Conservation (phyloP, 2,329 filamentous ascomycete genomes). For the Macrophomina phaseolina region DNA sequence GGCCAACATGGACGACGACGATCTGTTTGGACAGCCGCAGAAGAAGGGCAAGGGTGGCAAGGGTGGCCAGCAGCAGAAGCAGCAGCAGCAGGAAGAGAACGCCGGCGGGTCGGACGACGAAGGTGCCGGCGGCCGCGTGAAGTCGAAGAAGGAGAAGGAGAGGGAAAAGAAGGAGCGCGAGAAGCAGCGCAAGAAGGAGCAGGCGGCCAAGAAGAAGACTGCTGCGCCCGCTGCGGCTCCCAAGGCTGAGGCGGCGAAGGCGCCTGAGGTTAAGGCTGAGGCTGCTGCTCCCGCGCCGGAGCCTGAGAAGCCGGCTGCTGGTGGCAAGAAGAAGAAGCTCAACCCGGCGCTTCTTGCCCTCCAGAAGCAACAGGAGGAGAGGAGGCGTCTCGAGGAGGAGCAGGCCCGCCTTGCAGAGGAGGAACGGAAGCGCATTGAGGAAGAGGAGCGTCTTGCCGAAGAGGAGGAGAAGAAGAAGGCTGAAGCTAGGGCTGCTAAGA, state of each 20-base stretch:
- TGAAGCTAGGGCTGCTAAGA: conserved; percentile 77
- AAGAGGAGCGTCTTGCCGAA: conserved; percentile 66
- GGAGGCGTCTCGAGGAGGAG: conserved; percentile 70
- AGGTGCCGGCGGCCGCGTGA: conserved; percentile 61
- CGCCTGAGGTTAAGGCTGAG: conserved; percentile 45
- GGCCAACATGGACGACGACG: conserved; percentile 71
- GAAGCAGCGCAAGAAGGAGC: conserved; percentile 98
- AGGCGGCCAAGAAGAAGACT: conserved; percentile 66
- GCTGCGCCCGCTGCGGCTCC: conserved; percentile 58
- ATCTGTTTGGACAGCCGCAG: conserved; percentile 78
- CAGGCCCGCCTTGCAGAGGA: conserved; percentile 63
- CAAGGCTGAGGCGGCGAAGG: conserved; percentile 52
- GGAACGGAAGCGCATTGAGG: conserved; percentile 68
- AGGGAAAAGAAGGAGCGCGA: conserved; percentile 97
- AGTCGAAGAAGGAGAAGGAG: conserved; percentile 99
- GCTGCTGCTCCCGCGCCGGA: conserved; percentile 40
- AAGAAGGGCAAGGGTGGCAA: conserved; percentile 71
- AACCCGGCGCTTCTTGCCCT: conserved; percentile 73
- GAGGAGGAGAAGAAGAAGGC: conserved; percentile 74
- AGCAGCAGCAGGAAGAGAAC: conserved; percentile 37
- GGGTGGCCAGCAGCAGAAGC: conserved; percentile 36
- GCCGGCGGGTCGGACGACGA: conserved; percentile 41
- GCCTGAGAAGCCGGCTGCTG: conserved; percentile 42
- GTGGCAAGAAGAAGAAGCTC: conserved; percentile 88
- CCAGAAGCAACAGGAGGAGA: conserved; percentile 82